Evolutionary conservation across 345 rosid species (phyloP).

Genomic region (Clarkia xantiana): DNA sequence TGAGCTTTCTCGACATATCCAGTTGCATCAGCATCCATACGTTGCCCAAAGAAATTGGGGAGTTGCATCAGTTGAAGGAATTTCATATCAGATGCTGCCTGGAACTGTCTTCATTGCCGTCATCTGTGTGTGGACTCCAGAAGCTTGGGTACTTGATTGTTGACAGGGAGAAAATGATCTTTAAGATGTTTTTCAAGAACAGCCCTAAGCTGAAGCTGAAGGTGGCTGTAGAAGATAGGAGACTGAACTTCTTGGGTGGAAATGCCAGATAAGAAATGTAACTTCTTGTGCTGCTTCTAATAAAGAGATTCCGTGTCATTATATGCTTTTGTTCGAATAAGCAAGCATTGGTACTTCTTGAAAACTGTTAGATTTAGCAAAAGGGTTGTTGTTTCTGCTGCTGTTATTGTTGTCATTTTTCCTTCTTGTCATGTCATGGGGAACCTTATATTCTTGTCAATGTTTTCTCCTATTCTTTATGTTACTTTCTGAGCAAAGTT

Average conservation of each 20-base stretch:
- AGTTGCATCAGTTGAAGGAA: constrained; percentile 22
- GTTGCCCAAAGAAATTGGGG: constrained; percentile 32
- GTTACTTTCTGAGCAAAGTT: too few relatives aligned
- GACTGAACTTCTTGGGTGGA: constrained; percentile 9
- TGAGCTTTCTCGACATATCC: constrained; percentile 29
- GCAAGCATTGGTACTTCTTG: too few relatives aligned
- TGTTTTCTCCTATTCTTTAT: too few relatives aligned
- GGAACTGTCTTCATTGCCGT: constrained; percentile 17
- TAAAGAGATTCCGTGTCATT: too few relatives aligned
- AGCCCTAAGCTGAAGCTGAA: constrained; percentile 3
- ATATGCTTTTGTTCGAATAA: too few relatives aligned
- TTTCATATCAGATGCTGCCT: constrained; percentile 37
- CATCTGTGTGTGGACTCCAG: constrained; percentile 21
- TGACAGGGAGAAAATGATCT: constrained; percentile 29
- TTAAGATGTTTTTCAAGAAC: constrained; percentile 21
- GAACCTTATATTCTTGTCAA: too few relatives aligned
- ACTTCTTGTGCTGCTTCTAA: too few relatives aligned
- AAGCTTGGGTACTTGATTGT: constrained; percentile 26
- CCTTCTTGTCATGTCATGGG: too few relatives aligned
- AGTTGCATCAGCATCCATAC: constrained; percentile 17
- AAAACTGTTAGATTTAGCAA: too few relatives aligned
- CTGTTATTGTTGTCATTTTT: too few relatives aligned
- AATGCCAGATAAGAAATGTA: too few relatives aligned
- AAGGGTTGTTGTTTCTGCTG: too few relatives aligned
- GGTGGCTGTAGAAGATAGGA: constrained; percentile 3